Evolutionary conservation across 2,329 filamentous ascomycete species (phyloP).

Genomic region (Alternaria viburni): DNA sequence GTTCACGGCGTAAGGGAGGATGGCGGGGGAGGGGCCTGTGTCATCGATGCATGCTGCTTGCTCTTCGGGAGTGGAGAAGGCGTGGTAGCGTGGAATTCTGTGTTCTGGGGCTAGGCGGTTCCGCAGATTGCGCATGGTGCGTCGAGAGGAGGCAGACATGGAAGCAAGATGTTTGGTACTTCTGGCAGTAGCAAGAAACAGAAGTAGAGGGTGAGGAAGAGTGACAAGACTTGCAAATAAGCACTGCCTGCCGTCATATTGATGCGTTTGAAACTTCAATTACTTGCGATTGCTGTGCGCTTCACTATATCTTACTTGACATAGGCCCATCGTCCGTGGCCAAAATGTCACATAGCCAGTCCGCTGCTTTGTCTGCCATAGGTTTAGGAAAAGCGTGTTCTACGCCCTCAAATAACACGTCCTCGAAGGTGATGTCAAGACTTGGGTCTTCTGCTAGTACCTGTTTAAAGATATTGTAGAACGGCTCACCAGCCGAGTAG

Average conservation of each 20-base stretch:
- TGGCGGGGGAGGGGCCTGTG: neutral
- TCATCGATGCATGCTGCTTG: neutral
- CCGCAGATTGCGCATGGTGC: neutral
- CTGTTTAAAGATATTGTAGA: constrained; percentile 67
- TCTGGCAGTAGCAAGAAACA: neutral
- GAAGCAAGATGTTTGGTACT: neutral
- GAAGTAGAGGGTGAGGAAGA: neutral
- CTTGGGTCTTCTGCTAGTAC: constrained; percentile 59
- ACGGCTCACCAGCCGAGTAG: constrained; percentile 65
- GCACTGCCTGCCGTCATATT: too few relatives aligned
- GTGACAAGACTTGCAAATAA: too few relatives aligned
- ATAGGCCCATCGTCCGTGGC: constrained; percentile 13
- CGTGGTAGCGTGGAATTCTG: neutral
- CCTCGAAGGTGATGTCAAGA: constrained; percentile 63
- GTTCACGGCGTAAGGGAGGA: neutral
- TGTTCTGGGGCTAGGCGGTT: neutral
- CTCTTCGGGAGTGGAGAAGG: neutral
- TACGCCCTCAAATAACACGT: constrained; percentile 70
- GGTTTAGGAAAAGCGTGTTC: constrained; percentile 71
- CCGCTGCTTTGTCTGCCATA: constrained; percentile 72
- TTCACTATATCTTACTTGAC: constrained; percentile 36
- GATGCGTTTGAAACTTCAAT: too few relatives aligned
- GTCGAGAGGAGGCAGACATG: neutral
- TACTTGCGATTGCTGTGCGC: neutral
- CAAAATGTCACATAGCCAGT: constrained; percentile 63